Percentiles rank a stretch among this genome's conserved stretches.
phyloP scores from a whole-genome alignment of 2,329 filamentous ascomycete genomes.

The Aureobasidium melanogenum region DNA sequence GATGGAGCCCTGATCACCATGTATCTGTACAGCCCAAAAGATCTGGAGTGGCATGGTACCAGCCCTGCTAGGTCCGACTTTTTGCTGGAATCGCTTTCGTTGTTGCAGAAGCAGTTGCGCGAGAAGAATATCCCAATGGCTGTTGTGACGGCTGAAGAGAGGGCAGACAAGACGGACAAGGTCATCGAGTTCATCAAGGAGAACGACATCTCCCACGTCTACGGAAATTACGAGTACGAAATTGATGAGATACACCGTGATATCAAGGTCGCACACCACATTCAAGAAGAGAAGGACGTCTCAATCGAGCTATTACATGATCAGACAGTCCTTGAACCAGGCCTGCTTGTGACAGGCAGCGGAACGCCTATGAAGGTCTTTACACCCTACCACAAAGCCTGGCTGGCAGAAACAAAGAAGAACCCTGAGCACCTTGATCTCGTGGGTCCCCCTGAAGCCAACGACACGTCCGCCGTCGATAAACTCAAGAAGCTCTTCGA shows the following conservation, averaged over 20 bases:
- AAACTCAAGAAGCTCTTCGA: slow-evolving; percentile 52
- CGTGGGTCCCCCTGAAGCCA: slow-evolving; percentile 32
- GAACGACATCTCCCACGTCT: slow-evolving; percentile 38
- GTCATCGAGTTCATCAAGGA: slow-evolving; percentile 37
- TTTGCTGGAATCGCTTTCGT: slow-evolving; percentile 34
- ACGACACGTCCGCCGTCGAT: slow-evolving; percentile 36
- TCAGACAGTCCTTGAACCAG: slow-evolving; percentile 41
- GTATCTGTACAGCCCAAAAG: slow-evolving; percentile 39
- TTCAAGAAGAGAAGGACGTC: slow-evolving; percentile 28
- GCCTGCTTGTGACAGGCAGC: slow-evolving; percentile 31
- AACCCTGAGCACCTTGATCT: slow-evolving; percentile 36
- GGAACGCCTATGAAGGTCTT: slow-evolving; percentile 45
- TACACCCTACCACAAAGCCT: slow-evolving; percentile 41
- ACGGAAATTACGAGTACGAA: slow-evolving; percentile 40
- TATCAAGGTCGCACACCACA: slow-evolving; percentile 32
- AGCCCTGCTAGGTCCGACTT: slow-evolving; percentile 41
- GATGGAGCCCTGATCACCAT: slow-evolving; percentile 36
- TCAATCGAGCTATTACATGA: slow-evolving; percentile 40
- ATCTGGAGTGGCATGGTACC: slow-evolving; percentile 44
- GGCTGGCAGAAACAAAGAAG: slow-evolving; percentile 35
- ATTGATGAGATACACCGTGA: slow-evolving; percentile 38
- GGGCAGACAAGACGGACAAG: slow-evolving; percentile 33
- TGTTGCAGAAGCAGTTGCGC: slow-evolving; percentile 39
- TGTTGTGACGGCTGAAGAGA: slow-evolving; percentile 34
- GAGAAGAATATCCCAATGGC: slow-evolving; percentile 42